Evolutionary conservation across 169 alveolate genomes (phyloP).

Genomic region (Plasmodium blacklocki): DNA sequence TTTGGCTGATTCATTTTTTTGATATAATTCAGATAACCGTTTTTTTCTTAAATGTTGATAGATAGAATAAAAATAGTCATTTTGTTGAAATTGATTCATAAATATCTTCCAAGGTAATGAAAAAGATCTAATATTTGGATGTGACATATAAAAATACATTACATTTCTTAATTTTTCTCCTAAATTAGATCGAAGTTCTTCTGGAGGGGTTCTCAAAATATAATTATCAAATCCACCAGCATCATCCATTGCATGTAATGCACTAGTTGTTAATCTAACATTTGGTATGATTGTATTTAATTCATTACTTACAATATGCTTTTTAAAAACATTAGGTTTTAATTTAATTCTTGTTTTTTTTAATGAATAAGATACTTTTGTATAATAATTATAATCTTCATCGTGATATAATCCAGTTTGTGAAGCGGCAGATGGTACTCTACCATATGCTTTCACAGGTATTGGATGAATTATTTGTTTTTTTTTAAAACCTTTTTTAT

Average conservation of each 20-base stretch:
- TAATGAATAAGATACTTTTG: constrained; percentile 87
- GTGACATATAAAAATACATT: constrained; percentile 86
- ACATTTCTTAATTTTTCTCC: constrained; percentile 89
- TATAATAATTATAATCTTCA: constrained; percentile 89
- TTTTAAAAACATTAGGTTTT: constrained; percentile 85
- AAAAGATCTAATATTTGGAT: constrained; percentile 60
- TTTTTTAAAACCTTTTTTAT: constrained; percentile 87
- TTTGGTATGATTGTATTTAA: constrained; percentile 87
- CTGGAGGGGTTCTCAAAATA: constrained; percentile 90
- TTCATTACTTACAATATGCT: constrained; percentile 81
- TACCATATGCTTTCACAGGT: constrained; percentile 92
- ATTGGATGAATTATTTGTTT: constrained; percentile 88
- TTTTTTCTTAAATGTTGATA: constrained; percentile 82
- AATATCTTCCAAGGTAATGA: constrained; percentile 86
- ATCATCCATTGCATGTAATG: constrained; percentile 91
- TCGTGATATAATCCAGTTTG: constrained; percentile 91
- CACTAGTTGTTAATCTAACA: constrained; percentile 88
- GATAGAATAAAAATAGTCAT: constrained; percentile 81
- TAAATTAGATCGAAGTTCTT: constrained; percentile 89
- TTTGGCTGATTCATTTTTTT: constrained; percentile 66
- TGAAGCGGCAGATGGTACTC: constrained; percentile 92
- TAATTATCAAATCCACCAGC: constrained; percentile 92
- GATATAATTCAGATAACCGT: constrained; percentile 72
- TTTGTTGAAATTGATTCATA: constrained; percentile 77
- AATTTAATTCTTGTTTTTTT: constrained; percentile 85